Percentiles rank a stretch among this genome's conserved stretches.
Evolutionary conservation across 208 protist species (phyloP).

Genomic region (Leishmania mexicana): DNA sequence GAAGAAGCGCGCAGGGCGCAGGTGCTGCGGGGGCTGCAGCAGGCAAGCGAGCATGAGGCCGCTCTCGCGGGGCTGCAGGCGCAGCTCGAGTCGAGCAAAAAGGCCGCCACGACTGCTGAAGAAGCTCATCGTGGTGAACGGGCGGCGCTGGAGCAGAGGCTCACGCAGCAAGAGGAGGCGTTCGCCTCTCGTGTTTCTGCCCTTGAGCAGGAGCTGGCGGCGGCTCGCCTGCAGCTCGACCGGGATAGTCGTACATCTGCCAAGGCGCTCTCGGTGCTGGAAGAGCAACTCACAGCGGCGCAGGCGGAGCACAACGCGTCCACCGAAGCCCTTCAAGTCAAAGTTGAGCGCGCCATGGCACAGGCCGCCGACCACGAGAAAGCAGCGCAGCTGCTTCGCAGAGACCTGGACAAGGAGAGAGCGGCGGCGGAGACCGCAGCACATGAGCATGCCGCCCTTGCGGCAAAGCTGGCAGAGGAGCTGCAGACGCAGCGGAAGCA

Average conservation of each 20-base stretch:
- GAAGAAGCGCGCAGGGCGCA: constrained; percentile 10
- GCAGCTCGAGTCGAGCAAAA: constrained; percentile 8
- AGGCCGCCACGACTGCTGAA: not conserved
- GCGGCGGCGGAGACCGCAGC: not conserved
- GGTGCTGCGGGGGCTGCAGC: not conserved
- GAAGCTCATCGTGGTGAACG: not conserved
- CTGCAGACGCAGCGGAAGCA: not conserved
- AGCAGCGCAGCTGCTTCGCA: not conserved
- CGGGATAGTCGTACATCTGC: not conserved
- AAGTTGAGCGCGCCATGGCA: not conserved
- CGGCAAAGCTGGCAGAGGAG: not conserved
- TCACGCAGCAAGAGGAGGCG: not conserved
- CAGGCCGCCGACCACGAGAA: constrained; percentile 7
- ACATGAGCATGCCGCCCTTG: not conserved
- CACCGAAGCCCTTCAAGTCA: not conserved
- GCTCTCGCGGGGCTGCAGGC: constrained; percentile 2
- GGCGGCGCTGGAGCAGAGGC: not conserved
- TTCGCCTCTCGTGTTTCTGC: not conserved
- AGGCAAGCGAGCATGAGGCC: not conserved
- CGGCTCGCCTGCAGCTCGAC: not conserved
- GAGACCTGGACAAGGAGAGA: constrained; percentile 16
- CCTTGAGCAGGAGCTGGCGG: not conserved
- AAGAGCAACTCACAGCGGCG: constrained; percentile 11
- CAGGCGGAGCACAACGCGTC: not conserved
- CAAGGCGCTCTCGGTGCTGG: not conserved